These are phyloP conservation scores for Talaromyces albobiverticillius DNA, from an alignment of 2,329 filamentous ascomycete species.

Conservation along the genomic window DNA sequence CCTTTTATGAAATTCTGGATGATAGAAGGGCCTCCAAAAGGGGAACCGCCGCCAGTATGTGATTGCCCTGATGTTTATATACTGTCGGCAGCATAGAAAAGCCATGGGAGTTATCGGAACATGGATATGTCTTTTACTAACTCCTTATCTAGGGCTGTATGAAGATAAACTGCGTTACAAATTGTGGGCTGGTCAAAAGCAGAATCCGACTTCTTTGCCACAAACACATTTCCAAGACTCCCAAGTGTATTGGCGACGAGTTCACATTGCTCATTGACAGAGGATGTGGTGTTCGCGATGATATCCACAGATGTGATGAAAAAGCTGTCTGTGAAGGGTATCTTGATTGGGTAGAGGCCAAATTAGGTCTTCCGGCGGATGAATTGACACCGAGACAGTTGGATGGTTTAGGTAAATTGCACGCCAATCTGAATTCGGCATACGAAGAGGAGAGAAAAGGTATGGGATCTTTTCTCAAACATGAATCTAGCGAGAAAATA, in stretches of 20 bases:
- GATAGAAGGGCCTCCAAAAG: slow-evolving; percentile 2
- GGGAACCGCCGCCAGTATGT: slow-evolving; percentile 5
- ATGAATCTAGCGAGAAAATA: background rate
- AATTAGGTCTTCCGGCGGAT: background rate
- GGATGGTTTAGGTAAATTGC: background rate
- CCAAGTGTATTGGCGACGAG: slow-evolving; percentile 6
- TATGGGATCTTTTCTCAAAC: slow-evolving; percentile 5
- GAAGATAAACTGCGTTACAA: slow-evolving; percentile 10
- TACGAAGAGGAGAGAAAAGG: background rate
- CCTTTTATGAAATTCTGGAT: slow-evolving; percentile 11
- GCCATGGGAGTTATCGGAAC: background rate
- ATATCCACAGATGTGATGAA: slow-evolving; percentile 6
- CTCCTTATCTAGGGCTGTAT: background rate
- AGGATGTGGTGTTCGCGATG: slow-evolving; percentile 4
- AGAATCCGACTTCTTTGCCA: slow-evolving; percentile 5
- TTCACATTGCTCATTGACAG: slow-evolving; percentile 9
- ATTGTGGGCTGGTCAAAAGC: slow-evolving; percentile 10
- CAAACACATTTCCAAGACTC: slow-evolving; percentile 4
- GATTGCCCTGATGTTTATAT: background rate
- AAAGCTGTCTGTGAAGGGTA: slow-evolving; percentile 1
- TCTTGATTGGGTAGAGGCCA: slow-evolving; percentile 2
- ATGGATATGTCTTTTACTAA: background rate
- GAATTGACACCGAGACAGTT: background rate
- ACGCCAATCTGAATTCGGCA: background rate
- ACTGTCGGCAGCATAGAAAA: background rate